Base-by-base conservation (phyloP, 495 filamentous ascomycete species). In the Penicillium robsamsonii region DNA sequence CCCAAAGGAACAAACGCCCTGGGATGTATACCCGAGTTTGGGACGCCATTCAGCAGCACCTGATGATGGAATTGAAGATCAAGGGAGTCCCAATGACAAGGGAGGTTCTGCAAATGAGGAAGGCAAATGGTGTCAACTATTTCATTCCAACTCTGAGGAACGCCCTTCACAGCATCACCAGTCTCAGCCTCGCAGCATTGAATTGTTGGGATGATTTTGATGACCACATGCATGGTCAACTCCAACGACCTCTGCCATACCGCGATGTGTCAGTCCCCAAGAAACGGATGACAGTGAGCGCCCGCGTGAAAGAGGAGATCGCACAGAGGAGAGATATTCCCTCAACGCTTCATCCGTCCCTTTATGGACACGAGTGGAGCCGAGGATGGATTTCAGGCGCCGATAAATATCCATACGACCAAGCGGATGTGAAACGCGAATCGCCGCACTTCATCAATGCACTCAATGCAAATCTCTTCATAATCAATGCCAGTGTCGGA, bases 1-100 rank as follows among this genome's bases (percentile, higher is more conserved):
- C n/a, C 20, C 38, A 6, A 17, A 20, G 9, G 31, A 60, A 29
- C 61, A 51, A 45, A 15, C 61, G 57, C 24, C 57, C 63, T 2
- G 70, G 70, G 3, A 56, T 75, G 8, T 67, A 74, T 47, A 35
- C 53, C 8, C 54, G 58, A 3, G 59, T 73, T 8, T 69, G 61
- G 57, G 60, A 72, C 46, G 68, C 71, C 1, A 61, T 75, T 13
- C 64, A 71, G 42, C 56, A 67, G 38, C 72, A 75, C 45, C 20
- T 75, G 9, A 52, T 68, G 17, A 56, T 27, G 1, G 50, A 30
- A 45, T 10, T 44, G 44, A 40, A 43, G 30, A 17, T 27, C 48
- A 15, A 59, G 56, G 20, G 24, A 5, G 24, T 29, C n/a, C 13
- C 24, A n/a, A 49, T 11, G 12, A 25, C 50, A 17, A 45, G 35